Conservation (phyloP, 352 stramenopile genomes). For the Phytophthora hybrid region DNA sequence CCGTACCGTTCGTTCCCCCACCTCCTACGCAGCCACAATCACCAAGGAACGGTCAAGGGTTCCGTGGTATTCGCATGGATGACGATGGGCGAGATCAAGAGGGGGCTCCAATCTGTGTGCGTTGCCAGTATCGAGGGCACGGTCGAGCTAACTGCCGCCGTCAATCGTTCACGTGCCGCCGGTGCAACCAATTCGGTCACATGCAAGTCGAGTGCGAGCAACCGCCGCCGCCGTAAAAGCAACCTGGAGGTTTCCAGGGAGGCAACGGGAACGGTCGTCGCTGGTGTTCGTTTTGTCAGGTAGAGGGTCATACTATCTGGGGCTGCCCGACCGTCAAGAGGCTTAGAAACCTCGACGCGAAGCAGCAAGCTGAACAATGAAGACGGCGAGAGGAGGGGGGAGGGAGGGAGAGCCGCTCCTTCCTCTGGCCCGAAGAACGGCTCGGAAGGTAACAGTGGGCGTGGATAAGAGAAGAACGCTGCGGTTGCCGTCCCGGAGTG, state of each 20-base stretch:
- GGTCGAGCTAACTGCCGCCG: neutral
- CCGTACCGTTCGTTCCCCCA: neutral
- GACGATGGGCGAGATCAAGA: neutral
- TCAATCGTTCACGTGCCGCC: neutral
- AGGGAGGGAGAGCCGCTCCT: too few relatives aligned
- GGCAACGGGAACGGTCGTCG: neutral
- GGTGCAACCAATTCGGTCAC: neutral
- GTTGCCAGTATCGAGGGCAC: neutral
- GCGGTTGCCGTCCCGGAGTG: neutral
- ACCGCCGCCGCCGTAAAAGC: neutral
- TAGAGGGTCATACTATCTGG: neutral
- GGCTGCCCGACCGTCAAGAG: neutral
- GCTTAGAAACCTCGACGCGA: neutral
- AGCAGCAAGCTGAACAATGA: neutral
- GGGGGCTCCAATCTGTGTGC: neutral
- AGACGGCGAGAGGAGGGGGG: neutral
- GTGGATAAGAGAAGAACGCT: neutral
- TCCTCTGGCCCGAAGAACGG: too few relatives aligned
- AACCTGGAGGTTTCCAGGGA: neutral
- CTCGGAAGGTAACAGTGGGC: neutral
- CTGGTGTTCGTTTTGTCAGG: neutral
- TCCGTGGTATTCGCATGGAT: neutral
- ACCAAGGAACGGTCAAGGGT: neutral
- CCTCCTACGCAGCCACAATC: neutral
- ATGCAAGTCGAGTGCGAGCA: neutral